Percentiles rank a stretch among this genome's conserved stretches.
phyloP scores from a whole-genome alignment of 2,329 filamentous ascomycete genomes.

The Ophiostoma sp. region DNA sequence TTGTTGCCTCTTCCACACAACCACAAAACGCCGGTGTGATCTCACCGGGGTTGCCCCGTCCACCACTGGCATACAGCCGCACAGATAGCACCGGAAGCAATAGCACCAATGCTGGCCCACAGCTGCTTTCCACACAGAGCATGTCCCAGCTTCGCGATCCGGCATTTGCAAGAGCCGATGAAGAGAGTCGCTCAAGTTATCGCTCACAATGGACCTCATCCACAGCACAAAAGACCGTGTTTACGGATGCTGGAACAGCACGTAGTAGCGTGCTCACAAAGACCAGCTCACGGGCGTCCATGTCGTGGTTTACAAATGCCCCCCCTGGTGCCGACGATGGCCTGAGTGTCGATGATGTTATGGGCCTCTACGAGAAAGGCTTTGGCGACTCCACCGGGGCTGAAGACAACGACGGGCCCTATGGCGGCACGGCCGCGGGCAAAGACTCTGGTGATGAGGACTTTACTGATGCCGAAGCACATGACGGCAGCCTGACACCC shows the following conservation, averaged over 20 bases:
- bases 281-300: conserved; percentile 66
- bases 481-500: neutral
- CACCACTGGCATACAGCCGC: conserved; percentile 36
- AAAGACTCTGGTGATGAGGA: conserved; percentile 42
- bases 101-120: neutral
- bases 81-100: conserved; percentile 41
- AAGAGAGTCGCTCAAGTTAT: conserved; percentile 57
- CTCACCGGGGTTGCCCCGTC: conserved; percentile 34
- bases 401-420: conserved; percentile 42
- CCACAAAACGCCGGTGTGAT: conserved; percentile 17
- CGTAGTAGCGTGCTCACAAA: conserved; percentile 80
- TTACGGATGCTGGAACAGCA: conserved; percentile 62
- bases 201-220: conserved; percentile 58
- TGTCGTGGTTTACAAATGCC: conserved; percentile 50
- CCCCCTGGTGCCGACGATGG: conserved; percentile 52
- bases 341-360: conserved; percentile 66
- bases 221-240: conserved; percentile 56
- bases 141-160: conserved; percentile 29
- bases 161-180: conserved; percentile 51
- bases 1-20: conserved; percentile 28
- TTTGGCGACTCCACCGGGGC: conserved; percentile 55
- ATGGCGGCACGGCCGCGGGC: conserved; percentile 21
- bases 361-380: conserved; percentile 68
- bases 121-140: conserved; percentile 26
- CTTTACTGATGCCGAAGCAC: conserved; percentile 29